Evolutionary conservation across 306 rosid genomes (phyloP).

Genomic region (Acacia acuminata): DNA sequence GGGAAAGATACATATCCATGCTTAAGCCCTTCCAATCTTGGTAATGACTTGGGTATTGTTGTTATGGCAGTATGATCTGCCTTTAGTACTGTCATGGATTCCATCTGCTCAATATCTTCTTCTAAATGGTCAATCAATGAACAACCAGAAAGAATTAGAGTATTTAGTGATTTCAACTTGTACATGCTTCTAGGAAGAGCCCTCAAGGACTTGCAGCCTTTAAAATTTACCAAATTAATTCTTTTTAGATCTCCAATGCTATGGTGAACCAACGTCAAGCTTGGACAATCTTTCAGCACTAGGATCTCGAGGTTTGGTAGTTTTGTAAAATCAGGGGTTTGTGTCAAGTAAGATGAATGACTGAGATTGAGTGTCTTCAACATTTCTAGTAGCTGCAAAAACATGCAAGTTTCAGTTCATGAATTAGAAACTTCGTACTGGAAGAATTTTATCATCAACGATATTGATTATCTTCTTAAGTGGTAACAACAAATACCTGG

Average conservation of each 20-base stretch:
- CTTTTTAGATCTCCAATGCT: neutral
- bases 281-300: neutral
- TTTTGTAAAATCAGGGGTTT: neutral
- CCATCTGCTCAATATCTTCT: neutral
- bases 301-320: neutral
- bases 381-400: neutral
- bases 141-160: neutral
- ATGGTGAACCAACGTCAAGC: neutral
- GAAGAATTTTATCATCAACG: too few relatives aligned
- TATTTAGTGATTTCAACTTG: conserved; percentile 32
- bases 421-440: too few relatives aligned
- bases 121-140: neutral
- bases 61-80: neutral
- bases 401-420: neutral
- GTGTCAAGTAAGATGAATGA: conserved; percentile 8
- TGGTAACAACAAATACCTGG: too few relatives aligned
- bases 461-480: too few relatives aligned
- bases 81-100: neutral
- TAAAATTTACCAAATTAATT: neutral
- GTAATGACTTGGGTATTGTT: neutral
- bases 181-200: neutral
- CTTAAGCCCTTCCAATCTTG: neutral
- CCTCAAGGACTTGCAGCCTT: neutral
- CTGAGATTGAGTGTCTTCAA: conserved; percentile 38
- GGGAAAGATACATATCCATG: neutral